These are phyloP conservation scores for Ascochyta lentis DNA, from an alignment of 2,329 filamentous ascomycete species.

Conservation along the genomic window DNA sequence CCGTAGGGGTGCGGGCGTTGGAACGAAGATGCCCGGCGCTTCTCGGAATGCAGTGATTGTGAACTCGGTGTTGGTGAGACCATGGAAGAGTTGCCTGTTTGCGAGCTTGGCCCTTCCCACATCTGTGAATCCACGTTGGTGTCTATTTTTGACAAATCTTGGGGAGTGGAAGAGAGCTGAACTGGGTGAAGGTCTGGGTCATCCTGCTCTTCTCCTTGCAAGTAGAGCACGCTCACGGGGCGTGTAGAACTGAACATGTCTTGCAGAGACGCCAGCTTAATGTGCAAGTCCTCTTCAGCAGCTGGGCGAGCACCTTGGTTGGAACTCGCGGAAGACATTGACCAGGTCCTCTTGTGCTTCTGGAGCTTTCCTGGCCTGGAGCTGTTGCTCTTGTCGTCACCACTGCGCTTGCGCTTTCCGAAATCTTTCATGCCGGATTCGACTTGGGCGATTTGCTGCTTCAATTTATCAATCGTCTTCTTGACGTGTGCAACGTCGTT, in stretches of 20 bases:
- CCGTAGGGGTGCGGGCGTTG: conserved; percentile 54
- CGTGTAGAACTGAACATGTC: conserved; percentile 89
- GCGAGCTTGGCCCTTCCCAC: conserved; percentile 60
- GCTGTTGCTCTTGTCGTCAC: conserved; percentile 53
- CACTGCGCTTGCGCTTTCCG: conserved; percentile 67
- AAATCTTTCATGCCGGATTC: conserved; percentile 66
- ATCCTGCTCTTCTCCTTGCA: conserved; percentile 77
- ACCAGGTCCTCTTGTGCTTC: conserved; percentile 95
- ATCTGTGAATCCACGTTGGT: conserved; percentile 51
- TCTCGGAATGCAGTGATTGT: conserved; percentile 52
- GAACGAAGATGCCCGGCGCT: conserved; percentile 51
- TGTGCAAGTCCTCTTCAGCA: conserved; percentile 74
- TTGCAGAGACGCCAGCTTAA: conserved; percentile 78
- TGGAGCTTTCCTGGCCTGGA: conserved; percentile 76
- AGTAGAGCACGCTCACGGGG: conserved; percentile 77
- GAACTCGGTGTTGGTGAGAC: conserved; percentile 59
- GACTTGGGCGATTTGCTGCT: conserved; percentile 86
- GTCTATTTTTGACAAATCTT: conserved; percentile 63
- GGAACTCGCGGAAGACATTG: conserved; percentile 75
- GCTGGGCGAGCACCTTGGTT: conserved; percentile 51
- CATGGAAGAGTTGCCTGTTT: conserved; percentile 62
- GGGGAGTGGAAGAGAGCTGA: conserved; percentile 70
- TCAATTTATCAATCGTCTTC: conserved; percentile 94
- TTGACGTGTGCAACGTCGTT: conserved; percentile 95
- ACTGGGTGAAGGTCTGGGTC: conserved; percentile 83